These are phyloP conservation scores for Penicillium herquei DNA, from an alignment of 495 filamentous ascomycete genomes.

Conservation along the genomic window DNA sequence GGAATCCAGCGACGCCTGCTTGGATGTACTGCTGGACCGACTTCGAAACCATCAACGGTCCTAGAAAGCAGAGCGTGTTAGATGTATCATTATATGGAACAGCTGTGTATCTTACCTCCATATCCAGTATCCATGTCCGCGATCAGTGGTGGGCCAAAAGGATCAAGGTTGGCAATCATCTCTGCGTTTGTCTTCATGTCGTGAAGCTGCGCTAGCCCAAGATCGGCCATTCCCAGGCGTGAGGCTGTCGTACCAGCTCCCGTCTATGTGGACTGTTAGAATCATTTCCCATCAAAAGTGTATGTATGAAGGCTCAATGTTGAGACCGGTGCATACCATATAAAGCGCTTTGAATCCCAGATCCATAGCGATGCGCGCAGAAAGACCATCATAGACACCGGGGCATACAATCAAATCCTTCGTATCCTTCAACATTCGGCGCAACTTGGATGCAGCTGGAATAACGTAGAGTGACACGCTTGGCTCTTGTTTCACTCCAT, in stretches of 20 bases:
- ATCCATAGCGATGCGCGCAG: slow-evolving; percentile 60
- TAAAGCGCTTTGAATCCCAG: slow-evolving; percentile 63
- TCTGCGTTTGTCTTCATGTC: slow-evolving; percentile 66
- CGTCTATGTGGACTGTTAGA: slow-evolving; percentile 42
- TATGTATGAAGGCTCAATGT: neutral
- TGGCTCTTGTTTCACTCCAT: slow-evolving; percentile 30
- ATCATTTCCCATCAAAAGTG: neutral
- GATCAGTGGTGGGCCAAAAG: slow-evolving; percentile 57
- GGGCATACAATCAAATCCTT: slow-evolving; percentile 54
- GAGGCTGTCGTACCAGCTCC: slow-evolving; percentile 68
- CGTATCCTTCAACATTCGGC: slow-evolving; percentile 40
- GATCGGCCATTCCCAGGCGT: slow-evolving; percentile 61
- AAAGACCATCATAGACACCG: slow-evolving; percentile 69
- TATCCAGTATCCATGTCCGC: slow-evolving; percentile 71
- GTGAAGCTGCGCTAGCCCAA: slow-evolving; percentile 61
- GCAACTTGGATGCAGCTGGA: slow-evolving; percentile 46
- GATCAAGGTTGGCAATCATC: slow-evolving; percentile 65
- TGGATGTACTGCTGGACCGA: slow-evolving; percentile 63
- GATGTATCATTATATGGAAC: neutral
- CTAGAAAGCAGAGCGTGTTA: slow-evolving; percentile 23
- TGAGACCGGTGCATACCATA: slow-evolving; percentile 50
- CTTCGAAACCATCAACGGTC: slow-evolving; percentile 60
- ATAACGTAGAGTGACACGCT: slow-evolving; percentile 31
- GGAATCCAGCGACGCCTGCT: slow-evolving; percentile 68
- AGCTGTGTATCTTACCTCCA: slow-evolving; percentile 42